Evolutionary conservation across 805 yeast genomes (phyloP).

Genomic region (Grigorovia yakushimaensis): DNA sequence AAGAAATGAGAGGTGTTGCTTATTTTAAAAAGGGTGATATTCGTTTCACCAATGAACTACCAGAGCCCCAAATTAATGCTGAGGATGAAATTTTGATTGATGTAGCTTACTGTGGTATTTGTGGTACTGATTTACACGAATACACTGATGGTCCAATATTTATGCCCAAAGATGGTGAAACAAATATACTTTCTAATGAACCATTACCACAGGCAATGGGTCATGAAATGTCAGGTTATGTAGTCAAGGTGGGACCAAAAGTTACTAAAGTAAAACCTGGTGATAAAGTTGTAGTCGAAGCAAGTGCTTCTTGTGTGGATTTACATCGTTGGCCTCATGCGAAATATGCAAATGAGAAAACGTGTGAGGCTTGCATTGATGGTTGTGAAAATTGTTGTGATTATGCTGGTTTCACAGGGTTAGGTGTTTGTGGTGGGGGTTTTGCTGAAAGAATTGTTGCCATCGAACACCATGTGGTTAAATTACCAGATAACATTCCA

Average conservation of each 20-base stretch:
- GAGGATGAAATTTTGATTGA: constrained; percentile 34
- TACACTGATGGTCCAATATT: constrained; percentile 49
- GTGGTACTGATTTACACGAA: constrained; percentile 54
- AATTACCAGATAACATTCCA: constrained; percentile 36
- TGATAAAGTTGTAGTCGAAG: constrained; percentile 54
- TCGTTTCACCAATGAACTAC: constrained; percentile 30
- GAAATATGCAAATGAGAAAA: constrained; percentile 11
- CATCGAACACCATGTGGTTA: constrained; percentile 31
- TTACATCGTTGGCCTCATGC: constrained; percentile 31
- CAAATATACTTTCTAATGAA: constrained; percentile 32
- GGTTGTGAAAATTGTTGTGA: constrained; percentile 47
- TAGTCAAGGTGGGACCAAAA: constrained; percentile 35
- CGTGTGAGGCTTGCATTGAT: constrained; percentile 32
- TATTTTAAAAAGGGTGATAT: constrained; percentile 38
- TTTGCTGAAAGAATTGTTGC: constrained; percentile 41
- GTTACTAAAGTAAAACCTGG: constrained; percentile 41
- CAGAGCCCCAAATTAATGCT: constrained; percentile 28
- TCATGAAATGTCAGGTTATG: constrained; percentile 43
- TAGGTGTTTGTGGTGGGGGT: constrained; percentile 50
- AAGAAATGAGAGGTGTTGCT: constrained; percentile 37
- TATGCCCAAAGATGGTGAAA: constrained; percentile 33
- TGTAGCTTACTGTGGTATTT: constrained; percentile 45
- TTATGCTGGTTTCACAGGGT: constrained; percentile 40
- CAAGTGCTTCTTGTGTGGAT: constrained; percentile 48
- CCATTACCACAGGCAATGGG: constrained; percentile 40